Base-by-base conservation (phyloP, 768 basidiomycete genomes). In the Coprinopsis cinerea region DNA sequence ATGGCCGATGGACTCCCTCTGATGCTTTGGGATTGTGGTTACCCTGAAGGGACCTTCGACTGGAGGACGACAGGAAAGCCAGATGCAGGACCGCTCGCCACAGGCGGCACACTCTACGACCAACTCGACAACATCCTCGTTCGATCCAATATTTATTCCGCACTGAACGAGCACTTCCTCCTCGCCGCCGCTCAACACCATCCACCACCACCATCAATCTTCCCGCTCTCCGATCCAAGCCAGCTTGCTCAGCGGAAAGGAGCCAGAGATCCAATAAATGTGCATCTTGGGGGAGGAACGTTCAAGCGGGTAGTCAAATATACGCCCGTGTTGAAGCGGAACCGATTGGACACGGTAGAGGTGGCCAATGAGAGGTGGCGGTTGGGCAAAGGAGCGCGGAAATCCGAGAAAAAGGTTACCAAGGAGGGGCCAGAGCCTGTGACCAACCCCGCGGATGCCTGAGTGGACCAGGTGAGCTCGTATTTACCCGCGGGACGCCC, bases 1-100 rank as follows among this genome's bases (percentile, higher is more conserved):
- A 98, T 98, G 89, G 92, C 93, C 5, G 88, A 94, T 56, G 85
- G 81, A 1, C 73, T 96, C 0, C 94, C 95, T 1, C 78, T 99
- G 32, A 78, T 97, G 66, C 79, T 98, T 13, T 95, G 92, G 88
- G 84, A 90, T 22, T 94, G 92, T 60, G 81, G 73, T 1, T 97
- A 91, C 64, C 67, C 74, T 26, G 76, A 77, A 23, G 70, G 68
- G 15, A 80, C 82, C 32, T 73, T 94, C 6, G 69, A 73, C 47
- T 97, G 95, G 94, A 77, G 81, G 45, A 80, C 76, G 2, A 78
- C 78, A 18, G 68, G 66, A 3, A 69, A 53, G 32, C 44, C 51
- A 1, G 58, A 74, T 24, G 72, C 70, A 35, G 63, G 64, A 7
- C 36, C 45, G 11, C 37, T 27, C 25, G 56, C 56, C 23, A 53